Base-by-base conservation (phyloP, 371 early-diverging fungal species). In the Apophysomyces ossiformis region DNA sequence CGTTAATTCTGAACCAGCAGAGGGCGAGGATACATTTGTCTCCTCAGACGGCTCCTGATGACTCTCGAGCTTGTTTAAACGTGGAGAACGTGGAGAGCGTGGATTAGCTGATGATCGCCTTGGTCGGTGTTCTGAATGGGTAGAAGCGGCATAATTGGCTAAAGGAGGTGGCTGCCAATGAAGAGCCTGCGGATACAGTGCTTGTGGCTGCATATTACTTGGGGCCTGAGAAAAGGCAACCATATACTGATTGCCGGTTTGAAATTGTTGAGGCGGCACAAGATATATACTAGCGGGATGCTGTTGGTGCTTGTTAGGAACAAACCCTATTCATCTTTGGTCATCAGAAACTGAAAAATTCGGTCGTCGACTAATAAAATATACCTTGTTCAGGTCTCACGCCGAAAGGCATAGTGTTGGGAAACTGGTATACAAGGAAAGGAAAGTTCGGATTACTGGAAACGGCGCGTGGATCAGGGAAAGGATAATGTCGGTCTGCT, bases 371-470 rank as follows among this genome's bases (percentile, higher is more conserved):
- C 15, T 45, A 45, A 18, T 15, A 45, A 16, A 46, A 21, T 57
- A 38, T 64, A 44, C 58, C 58, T 58, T 65, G 66, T n/a, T 65
- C 66, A 7, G 66, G 46, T 21, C 44, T n/a, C 8, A 47, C 37
- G 7, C 57, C 66, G 38, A 58, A 65, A n/a, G 37, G 44, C 32
- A 44, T 35, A 18, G 47, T 35, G 37, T 58, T 50, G 15, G 68
- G 68, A 21, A 67, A 67, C 60, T 67, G 73, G 35, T 73, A 72
- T 6, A 72, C 63, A 7, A 72, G 41, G 7, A 64, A 37, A 1
- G 72, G 72, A 21, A 66, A 66, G 37, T 57, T 66, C 6, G 61
- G 64, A 11, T 63, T 64, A 5, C 57, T 61, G 7, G 57, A 26
- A 59, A 64, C 47, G 38, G 36, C 59, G 9, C 47, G 50, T 2